These are phyloP conservation scores for Chlamydomonas urium DNA, from an alignment of 139 green algal species.

Conservation along the genomic window DNA sequence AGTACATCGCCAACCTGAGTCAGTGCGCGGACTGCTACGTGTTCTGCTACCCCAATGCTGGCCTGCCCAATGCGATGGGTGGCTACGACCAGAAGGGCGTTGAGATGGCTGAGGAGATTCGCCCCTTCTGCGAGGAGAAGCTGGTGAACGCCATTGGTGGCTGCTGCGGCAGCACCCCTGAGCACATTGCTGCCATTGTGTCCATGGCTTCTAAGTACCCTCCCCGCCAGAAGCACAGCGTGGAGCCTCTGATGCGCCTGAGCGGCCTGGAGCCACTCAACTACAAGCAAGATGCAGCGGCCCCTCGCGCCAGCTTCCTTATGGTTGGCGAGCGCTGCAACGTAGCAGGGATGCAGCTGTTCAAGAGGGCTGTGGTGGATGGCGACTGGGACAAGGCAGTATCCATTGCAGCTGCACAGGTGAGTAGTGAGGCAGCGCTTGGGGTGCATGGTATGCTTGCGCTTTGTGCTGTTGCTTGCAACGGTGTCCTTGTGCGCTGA, in stretches of 20 bases:
- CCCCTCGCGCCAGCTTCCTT: conserved; percentile 88
- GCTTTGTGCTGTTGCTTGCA: background rate
- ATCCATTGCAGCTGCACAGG: conserved; percentile 73
- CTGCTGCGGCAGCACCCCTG: conserved; percentile 88
- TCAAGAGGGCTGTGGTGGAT: conserved; percentile 96
- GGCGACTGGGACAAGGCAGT: conserved; percentile 93
- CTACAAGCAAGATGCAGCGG: conserved; percentile 72
- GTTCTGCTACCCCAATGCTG: conserved; percentile 97
- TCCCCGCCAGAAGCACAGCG: conserved; percentile 52
- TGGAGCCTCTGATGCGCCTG: conserved; percentile 81
- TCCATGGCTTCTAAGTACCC: conserved; percentile 63
- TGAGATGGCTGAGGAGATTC: conserved; percentile 93
- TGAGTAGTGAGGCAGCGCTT: background rate
- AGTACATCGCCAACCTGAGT: conserved; percentile 90
- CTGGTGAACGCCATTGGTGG: conserved; percentile 94
- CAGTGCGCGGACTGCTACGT: conserved; percentile 89
- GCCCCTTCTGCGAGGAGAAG: conserved; percentile 82
- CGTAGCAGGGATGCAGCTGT: conserved; percentile 89
- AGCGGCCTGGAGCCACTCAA: conserved; percentile 92
- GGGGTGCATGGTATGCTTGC: background rate
- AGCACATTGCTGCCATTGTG: conserved; percentile 87
- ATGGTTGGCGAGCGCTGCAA: conserved; percentile 98
- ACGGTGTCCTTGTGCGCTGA: background rate
- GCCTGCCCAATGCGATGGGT: conserved; percentile 97
- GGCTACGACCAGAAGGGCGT: conserved; percentile 94